These are phyloP conservation scores for Hyaloraphidium curvatum DNA, from an alignment of 192 early-diverging fungal genomes.

Conservation along the genomic window DNA sequence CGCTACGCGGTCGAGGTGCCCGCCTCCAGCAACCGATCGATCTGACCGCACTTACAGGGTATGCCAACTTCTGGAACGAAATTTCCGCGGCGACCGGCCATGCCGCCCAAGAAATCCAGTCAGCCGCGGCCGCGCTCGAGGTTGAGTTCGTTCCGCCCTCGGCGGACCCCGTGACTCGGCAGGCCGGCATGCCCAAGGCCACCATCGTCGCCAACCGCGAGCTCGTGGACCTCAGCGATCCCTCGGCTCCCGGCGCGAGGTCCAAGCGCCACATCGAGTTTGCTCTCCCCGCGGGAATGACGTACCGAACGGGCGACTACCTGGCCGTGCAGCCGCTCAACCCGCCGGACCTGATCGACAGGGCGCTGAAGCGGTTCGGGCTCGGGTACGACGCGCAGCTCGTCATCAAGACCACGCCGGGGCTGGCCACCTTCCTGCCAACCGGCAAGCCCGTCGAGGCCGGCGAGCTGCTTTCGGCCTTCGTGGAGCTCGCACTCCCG, in stretches of 20 bases:
- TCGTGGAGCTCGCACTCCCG: too few species aligned
- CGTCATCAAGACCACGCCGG: too few species aligned
- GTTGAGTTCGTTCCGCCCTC: neutral
- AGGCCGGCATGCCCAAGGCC: neutral
- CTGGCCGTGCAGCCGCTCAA: conserved; percentile 6
- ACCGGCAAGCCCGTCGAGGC: too few species aligned
- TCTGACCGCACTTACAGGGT: neutral
- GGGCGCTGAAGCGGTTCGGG: too few species aligned
- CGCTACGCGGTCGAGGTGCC: neutral
- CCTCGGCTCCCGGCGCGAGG: neutral
- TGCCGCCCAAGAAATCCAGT: too few species aligned
- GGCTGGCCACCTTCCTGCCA: too few species aligned
- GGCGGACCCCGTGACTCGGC: neutral
- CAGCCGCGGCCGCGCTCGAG: neutral
- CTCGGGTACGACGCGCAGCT: too few species aligned
- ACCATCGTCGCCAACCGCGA: neutral
- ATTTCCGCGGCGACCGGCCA: too few species aligned
- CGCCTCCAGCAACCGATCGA: neutral
- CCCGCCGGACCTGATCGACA: too few species aligned
- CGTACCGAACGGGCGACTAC: conserved; percentile 5
- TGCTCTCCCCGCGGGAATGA: neutral
- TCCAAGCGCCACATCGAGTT: neutral
- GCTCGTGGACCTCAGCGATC: neutral
- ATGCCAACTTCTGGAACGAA: too few species aligned
- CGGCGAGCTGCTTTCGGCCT: too few species aligned